Base-by-base conservation (phyloP, 305 asterid genomes). In the Caryopteris hybrid region DNA sequence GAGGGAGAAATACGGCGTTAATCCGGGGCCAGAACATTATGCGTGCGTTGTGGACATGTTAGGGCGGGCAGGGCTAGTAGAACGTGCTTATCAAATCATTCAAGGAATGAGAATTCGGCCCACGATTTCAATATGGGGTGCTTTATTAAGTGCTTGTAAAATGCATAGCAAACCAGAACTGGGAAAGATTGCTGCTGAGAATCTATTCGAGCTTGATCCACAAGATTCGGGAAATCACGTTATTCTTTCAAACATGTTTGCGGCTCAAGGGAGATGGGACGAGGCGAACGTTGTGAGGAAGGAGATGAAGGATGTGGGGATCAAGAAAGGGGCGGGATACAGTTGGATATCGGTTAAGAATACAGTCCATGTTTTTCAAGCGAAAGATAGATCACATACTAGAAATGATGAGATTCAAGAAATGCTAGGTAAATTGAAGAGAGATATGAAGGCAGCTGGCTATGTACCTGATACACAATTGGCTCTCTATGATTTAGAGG, bases 41-140 rank as follows among this genome's bases (percentile, higher is more conserved):
- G 96, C 95, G 8, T 93, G 97, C 50, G 82, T 82, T 14, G 97
- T 93, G 23, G 99, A 93, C 82, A 90, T 93, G 94, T 76, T 93
- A 18, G 97, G 96, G 11, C 83, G 95, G 61, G 91, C 96, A 0
- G 99, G 99, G 55, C 81, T 81, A 63, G 88, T 90, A 61, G 97
- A 90, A 18, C 88, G 73, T 10, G 97, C 97, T 0, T 84, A 90
- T 29, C 74, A 80, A 57, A 64, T 88, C 54, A 83, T 88, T 50
- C 62, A 66, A 46, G 68, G 52, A 64, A 88, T 93, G 95, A 88
- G 87, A n/a, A 17, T 80, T 47, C 75, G 51, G 5, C 94, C 95
- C 14, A 93, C 97, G 5, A 71, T 87, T 46, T 84, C 99, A 0
- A 71, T 90, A 56, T 93, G 97, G 99, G 96, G 99, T 16, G 96